These are phyloP conservation scores for Globisporangium mamillatum DNA, from an alignment of 352 stramenopile species.

Conservation along the genomic window DNA sequence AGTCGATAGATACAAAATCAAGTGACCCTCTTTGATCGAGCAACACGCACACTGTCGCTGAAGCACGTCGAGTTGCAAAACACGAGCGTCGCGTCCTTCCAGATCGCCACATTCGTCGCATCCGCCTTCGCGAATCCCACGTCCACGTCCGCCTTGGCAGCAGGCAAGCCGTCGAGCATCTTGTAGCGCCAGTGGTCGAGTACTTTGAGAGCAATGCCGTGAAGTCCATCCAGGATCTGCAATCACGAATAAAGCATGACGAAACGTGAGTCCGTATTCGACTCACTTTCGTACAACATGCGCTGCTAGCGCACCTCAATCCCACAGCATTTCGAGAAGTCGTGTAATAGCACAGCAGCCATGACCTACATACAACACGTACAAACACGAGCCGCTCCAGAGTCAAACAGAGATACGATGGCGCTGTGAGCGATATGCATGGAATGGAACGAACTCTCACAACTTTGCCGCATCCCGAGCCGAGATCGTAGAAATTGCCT, in stretches of 20 bases:
- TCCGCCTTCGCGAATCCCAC: slow-evolving; percentile 55
- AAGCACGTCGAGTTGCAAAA: slow-evolving; percentile 76
- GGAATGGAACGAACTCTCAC: slow-evolving; percentile 23
- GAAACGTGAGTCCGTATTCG: background rate
- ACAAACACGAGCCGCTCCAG: background rate
- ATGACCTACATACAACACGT: slow-evolving; percentile 32
- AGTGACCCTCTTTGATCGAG: background rate
- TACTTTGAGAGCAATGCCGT: slow-evolving; percentile 55
- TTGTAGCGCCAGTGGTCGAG: slow-evolving; percentile 69
- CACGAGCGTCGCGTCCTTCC: slow-evolving; percentile 53
- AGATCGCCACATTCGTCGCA: slow-evolving; percentile 44
- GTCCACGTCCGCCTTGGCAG: slow-evolving; percentile 49
- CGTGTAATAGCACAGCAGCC: slow-evolving; percentile 52
- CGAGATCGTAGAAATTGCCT: slow-evolving; percentile 70
- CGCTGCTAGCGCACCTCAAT: slow-evolving; percentile 35
- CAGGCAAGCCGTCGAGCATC: slow-evolving; percentile 48
- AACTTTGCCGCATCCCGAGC: slow-evolving; percentile 71
- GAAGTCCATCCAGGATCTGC: slow-evolving; percentile 53
- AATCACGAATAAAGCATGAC: background rate
- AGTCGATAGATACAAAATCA: background rate
- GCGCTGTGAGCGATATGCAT: background rate
- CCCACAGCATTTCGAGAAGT: slow-evolving; percentile 64
- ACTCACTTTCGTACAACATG: background rate
- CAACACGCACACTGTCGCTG: slow-evolving; percentile 48
- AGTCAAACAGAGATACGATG: background rate